A percentile compares a stretch with the other conserved stretches of the same genome.
Evolutionary conservation across 2,329 filamentous ascomycete genomes (phyloP).

Genomic region (Colletotrichum sp.): DNA sequence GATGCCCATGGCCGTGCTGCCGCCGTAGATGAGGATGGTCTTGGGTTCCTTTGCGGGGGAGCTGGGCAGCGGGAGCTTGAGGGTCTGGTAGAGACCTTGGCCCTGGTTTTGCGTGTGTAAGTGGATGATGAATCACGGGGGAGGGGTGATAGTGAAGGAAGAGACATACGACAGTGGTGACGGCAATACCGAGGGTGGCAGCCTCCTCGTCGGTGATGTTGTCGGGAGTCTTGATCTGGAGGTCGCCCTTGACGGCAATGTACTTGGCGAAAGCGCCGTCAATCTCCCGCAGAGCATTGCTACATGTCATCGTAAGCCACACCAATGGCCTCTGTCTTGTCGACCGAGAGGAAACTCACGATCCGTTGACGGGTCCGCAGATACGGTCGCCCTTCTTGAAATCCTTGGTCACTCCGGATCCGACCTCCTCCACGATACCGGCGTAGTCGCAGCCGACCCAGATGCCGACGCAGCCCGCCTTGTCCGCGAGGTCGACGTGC

Average conservation of each 20-base stretch:
- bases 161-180: slow-evolving; percentile 43
- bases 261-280: slow-evolving; percentile 48
- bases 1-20: slow-evolving; percentile 60
- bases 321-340: neutral
- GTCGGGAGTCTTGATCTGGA: slow-evolving; percentile 50
- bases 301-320: neutral
- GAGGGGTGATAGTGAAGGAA: neutral
- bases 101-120: slow-evolving; percentile 33
- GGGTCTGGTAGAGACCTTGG: slow-evolving; percentile 53
- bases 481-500: slow-evolving; percentile 28
- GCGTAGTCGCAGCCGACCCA: slow-evolving; percentile 51
- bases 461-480: slow-evolving; percentile 21
- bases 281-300: slow-evolving; percentile 30
- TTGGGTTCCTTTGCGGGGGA: slow-evolving; percentile 37
- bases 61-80: slow-evolving; percentile 51
- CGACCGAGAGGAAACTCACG: slow-evolving; percentile 18
- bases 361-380: slow-evolving; percentile 43
- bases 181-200: slow-evolving; percentile 46
- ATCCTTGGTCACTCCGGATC: slow-evolving; percentile 43
- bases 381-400: slow-evolving; percentile 55
- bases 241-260: slow-evolving; percentile 40
- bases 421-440: slow-evolving; percentile 52
- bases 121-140: neutral
- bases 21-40: slow-evolving; percentile 46
- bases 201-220: slow-evolving; percentile 51